phyloP scores from a whole-genome alignment of 1,284 basidiomycete genomes.

The Xerocomus nothofagi region DNA sequence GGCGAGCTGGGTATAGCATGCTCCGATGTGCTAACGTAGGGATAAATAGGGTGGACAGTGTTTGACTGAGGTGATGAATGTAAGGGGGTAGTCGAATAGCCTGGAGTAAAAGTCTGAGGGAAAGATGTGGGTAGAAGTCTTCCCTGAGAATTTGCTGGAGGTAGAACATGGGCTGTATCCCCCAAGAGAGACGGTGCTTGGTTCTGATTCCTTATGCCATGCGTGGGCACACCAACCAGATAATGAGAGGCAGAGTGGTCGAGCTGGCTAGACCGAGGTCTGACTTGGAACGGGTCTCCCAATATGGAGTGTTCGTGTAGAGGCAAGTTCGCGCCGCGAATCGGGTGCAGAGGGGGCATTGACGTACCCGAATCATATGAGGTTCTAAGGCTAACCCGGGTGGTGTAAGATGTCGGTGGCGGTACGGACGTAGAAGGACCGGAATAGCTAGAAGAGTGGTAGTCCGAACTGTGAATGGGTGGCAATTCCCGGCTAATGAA shows the following conservation, averaged over 20 bases:
- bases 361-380: slow-evolving; percentile 12
- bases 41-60: slow-evolving; percentile 16
- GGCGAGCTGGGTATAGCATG: slow-evolving; percentile 10
- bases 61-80: slow-evolving; percentile 20
- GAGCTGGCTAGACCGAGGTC: slow-evolving; percentile 58
- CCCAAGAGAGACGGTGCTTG: slow-evolving; percentile 46
- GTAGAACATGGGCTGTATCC: slow-evolving; percentile 10
- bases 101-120: slow-evolving; percentile 17
- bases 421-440: slow-evolving; percentile 24
- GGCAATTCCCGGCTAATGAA: slow-evolving; percentile 39
- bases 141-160: slow-evolving; percentile 12
- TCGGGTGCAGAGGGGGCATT: slow-evolving; percentile 4
- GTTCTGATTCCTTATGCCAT: slow-evolving; percentile 38
- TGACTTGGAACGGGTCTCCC: slow-evolving; percentile 51
- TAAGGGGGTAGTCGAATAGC: slow-evolving; percentile 16
- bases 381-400: slow-evolving; percentile 8
- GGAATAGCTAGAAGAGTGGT: background rate
- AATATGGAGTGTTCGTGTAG: slow-evolving; percentile 13
- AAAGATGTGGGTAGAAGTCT: slow-evolving; percentile 13
- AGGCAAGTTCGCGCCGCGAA: slow-evolving; percentile 14
- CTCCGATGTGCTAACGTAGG: slow-evolving; percentile 15
- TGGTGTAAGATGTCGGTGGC: slow-evolving; percentile 12
- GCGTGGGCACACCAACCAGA: slow-evolving; percentile 28
- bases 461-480: slow-evolving; percentile 5
- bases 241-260: slow-evolving; percentile 37